Conservation (phyloP, 176 grass and related monocot species). For the Oryza glaberrima region DNA sequence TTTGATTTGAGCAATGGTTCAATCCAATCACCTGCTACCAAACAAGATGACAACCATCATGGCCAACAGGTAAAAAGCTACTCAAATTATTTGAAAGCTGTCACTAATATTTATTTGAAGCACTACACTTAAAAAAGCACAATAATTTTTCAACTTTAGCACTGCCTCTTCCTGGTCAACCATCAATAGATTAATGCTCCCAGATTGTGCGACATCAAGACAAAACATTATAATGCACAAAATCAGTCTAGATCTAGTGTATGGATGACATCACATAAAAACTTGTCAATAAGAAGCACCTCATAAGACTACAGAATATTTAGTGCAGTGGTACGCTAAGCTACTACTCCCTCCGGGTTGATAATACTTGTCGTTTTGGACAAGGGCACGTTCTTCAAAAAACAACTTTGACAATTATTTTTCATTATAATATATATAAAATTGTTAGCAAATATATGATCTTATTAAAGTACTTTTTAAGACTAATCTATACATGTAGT, state of each 20-base stretch:
- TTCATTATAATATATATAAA: no score
- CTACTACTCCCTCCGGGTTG: neutral
- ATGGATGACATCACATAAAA: neutral
- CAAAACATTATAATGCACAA: neutral
- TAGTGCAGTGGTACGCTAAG: neutral
- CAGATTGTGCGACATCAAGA: neutral
- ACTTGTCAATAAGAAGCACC: neutral
- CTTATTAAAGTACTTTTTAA: no score
- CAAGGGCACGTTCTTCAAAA: no score
- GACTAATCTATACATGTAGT: no score
- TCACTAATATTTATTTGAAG: neutral
- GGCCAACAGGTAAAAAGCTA: neutral
- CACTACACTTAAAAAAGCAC: neutral
- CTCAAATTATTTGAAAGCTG: neutral
- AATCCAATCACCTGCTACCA: neutral
- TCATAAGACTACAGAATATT: neutral
- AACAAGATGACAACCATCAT: neutral
- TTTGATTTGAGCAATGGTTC: conserved; percentile 1
- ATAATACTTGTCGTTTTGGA: no score
- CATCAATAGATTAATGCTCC: neutral
- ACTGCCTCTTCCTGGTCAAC: neutral
- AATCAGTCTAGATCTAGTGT: neutral
- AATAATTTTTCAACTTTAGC: neutral
- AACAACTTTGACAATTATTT: no score
- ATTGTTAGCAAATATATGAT: no score